phyloP scores from a whole-genome alignment of 441 rosid genomes.

The Corymbia citriodora region DNA sequence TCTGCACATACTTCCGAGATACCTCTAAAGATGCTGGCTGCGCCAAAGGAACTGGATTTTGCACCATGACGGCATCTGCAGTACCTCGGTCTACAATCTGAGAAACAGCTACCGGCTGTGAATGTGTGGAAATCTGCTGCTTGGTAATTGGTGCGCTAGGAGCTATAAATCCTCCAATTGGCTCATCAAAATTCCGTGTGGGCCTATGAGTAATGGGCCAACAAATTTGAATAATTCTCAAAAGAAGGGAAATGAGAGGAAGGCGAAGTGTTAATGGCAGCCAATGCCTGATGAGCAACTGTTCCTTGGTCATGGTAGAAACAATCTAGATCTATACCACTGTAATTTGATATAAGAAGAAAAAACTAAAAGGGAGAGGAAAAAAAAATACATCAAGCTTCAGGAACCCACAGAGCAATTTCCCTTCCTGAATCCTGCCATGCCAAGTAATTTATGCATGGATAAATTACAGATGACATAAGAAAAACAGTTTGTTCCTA shows the following conservation, averaged over 20 bases:
- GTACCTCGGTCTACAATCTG: constrained; percentile 33
- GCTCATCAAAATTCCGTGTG: constrained; percentile 26
- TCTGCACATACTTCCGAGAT: constrained; percentile 29
- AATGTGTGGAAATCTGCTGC: constrained; percentile 36
- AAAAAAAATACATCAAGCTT: background rate
- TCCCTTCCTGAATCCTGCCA: background rate
- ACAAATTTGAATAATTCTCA: constrained; percentile 2
- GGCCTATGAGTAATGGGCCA: constrained; percentile 19
- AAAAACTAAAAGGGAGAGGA: background rate
- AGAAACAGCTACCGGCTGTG: constrained; percentile 38
- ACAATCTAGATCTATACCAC: background rate
- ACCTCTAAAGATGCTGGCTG: constrained; percentile 33
- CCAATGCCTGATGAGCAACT: background rate
- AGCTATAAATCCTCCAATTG: constrained; percentile 27
- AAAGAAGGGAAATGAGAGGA: background rate
- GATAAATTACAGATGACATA: background rate
- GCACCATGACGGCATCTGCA: constrained; percentile 27
- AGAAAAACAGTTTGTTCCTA: background rate
- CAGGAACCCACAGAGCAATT: background rate
- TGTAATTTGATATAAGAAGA: background rate
- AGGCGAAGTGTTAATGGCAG: background rate
- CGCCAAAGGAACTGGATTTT: constrained; percentile 30
- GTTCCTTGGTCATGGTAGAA: background rate
- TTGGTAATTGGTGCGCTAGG: constrained; percentile 42
- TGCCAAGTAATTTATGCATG: background rate